A percentile compares a stretch with the other conserved stretches of the same genome.
Conservation (phyloP, 805 yeast genomes). For the Tetrapisispora iriomotensis region DNA sequence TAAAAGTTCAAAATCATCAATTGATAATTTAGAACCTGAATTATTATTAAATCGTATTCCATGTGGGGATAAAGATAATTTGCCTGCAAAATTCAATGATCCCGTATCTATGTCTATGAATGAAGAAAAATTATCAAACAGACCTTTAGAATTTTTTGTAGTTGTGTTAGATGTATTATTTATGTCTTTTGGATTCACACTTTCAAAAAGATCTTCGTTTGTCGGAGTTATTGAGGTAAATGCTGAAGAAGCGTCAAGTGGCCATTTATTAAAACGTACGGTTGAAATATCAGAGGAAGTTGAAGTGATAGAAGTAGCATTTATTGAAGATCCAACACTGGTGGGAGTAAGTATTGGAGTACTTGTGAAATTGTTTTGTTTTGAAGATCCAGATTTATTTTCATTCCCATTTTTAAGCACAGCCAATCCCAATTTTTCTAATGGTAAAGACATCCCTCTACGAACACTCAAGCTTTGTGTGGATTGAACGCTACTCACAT, state of each 20-base stretch:
- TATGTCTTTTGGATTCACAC: slow-evolving; percentile 18
- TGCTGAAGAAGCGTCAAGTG: too few species aligned
- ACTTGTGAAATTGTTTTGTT: too few species aligned
- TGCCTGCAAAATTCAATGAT: slow-evolving; percentile 82
- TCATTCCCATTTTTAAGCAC: slow-evolving; percentile 20
- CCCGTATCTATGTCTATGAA: slow-evolving; percentile 90
- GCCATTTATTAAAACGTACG: too few species aligned
- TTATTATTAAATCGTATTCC: slow-evolving; percentile 91
- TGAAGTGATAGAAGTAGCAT: slow-evolving; percentile 25
- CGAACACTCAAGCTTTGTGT: slow-evolving; percentile 73
- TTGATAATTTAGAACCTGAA: slow-evolving; percentile 70
- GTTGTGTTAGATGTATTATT: slow-evolving; percentile 18
- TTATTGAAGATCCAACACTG: slow-evolving; percentile 22
- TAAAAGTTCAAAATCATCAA: slow-evolving; percentile 71
- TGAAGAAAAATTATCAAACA: slow-evolving; percentile 67
- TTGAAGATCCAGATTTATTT: slow-evolving; percentile 4
- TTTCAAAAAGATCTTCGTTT: too few species aligned
- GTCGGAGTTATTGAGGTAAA: not conserved
- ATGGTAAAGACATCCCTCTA: slow-evolving; percentile 71
- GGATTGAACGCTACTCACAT: too few species aligned
- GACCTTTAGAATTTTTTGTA: slow-evolving; percentile 30
- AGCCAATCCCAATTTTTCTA: slow-evolving; percentile 19
- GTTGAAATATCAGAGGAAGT: slow-evolving; percentile 25
- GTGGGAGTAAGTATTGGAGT: too few species aligned
- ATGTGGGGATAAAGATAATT: slow-evolving; percentile 80